A percentile compares a stretch with the other conserved stretches of the same genome.
phyloP scores from a whole-genome alignment of 2,329 filamentous ascomycete species.

The Elsinoe fawcettii region DNA sequence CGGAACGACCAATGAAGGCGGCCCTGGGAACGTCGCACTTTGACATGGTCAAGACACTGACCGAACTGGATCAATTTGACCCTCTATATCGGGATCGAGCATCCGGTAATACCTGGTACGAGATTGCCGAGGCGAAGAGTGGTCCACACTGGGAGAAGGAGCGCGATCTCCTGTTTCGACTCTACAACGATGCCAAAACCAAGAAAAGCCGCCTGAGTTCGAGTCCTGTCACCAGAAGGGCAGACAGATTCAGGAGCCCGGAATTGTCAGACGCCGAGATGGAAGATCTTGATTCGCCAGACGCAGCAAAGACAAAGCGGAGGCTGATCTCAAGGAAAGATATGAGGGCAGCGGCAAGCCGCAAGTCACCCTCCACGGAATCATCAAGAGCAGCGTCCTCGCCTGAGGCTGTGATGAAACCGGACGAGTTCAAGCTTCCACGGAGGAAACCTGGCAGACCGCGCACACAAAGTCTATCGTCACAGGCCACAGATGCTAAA shows the following conservation, averaged over 20 bases:
- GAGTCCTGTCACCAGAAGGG: conserved; percentile 29
- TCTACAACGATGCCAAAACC: conserved; percentile 51
- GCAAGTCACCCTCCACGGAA: conserved; percentile 24
- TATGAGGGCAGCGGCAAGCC: conserved; percentile 28
- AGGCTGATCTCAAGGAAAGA: conserved; percentile 30
- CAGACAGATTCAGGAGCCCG: conserved; percentile 23
- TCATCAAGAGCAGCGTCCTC: conserved; percentile 23
- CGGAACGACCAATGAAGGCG: conserved; percentile 85
- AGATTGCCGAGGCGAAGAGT: conserved; percentile 73
- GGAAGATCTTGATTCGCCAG: conserved; percentile 18
- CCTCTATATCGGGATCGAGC: conserved; percentile 61
- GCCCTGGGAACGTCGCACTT: conserved; percentile 85
- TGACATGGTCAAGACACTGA: conserved; percentile 60
- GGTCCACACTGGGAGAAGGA: conserved; percentile 90
- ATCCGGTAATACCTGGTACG: conserved; percentile 73
- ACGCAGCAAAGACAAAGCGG: conserved; percentile 20
- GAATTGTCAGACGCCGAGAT: conserved; percentile 17
- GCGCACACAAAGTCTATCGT: conserved; percentile 9
- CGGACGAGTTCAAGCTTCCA: conserved; percentile 15
- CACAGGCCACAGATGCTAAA: conserved; percentile 18
- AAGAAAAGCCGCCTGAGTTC: conserved; percentile 25
- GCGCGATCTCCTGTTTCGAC: conserved; percentile 67
- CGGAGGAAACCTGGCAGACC: conserved; percentile 15
- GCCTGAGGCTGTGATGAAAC: conserved; percentile 15
- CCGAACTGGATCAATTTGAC: conserved; percentile 55